A percentile compares a stretch with the other conserved stretches of the same genome.
Conservation (phyloP, 2,329 filamentous ascomycete species). For the Chalaropsis ovoidea region DNA sequence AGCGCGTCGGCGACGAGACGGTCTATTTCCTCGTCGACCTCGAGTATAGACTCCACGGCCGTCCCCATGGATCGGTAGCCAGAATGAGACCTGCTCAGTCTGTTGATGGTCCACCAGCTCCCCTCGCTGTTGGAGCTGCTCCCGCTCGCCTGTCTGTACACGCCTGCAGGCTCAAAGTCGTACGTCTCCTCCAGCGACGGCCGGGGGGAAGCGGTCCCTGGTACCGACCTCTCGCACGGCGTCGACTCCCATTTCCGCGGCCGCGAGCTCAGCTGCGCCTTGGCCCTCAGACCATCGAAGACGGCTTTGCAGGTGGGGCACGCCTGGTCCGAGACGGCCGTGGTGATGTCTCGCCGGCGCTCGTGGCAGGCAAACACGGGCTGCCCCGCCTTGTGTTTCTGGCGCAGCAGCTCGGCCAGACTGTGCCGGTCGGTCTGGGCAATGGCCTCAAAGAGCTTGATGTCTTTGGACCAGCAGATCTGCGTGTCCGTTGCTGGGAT, state of each 20-base stretch:
- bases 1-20: not conserved
- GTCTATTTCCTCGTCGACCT: slow-evolving; percentile 9
- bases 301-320: not conserved
- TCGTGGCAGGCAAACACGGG: slow-evolving; percentile 32
- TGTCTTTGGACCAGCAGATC: not conserved
- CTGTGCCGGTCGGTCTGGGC: not conserved
- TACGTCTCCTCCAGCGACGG: not conserved
- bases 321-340: not conserved
- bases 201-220: not conserved
- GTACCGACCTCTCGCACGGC: not conserved
- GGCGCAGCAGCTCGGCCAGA: slow-evolving; percentile 35
- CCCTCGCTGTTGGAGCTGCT: slow-evolving; percentile 4
- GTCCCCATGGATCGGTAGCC: slow-evolving; percentile 3
- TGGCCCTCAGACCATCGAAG: not conserved
- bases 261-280: not conserved
- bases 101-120: slow-evolving; percentile 1
- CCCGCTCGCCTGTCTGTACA: slow-evolving; percentile 6
- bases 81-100: slow-evolving; percentile 10
- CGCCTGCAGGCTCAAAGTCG: not conserved
- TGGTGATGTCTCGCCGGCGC: slow-evolving; percentile 1
- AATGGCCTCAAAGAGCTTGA: slow-evolving; percentile 5
- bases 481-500: not conserved
- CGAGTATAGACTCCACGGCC: slow-evolving; percentile 2
- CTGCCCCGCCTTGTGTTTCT: slow-evolving; percentile 37
- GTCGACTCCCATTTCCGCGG: not conserved